These are phyloP conservation scores for Tricholoma sp. DNA, from an alignment of 768 basidiomycete species.

Conservation along the genomic window DNA sequence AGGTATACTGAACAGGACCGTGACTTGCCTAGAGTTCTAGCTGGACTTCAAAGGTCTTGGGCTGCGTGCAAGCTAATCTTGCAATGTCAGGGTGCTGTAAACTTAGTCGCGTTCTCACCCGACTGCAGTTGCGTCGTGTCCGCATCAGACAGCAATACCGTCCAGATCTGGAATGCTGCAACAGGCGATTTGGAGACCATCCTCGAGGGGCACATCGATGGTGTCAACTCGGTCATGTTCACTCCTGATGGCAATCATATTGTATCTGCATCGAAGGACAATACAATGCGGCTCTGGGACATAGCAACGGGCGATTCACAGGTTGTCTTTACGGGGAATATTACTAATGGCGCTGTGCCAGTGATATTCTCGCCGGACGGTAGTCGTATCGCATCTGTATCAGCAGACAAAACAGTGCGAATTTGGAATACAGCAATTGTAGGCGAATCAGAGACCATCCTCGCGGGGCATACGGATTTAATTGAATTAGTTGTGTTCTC, in stretches of 20 bases:
- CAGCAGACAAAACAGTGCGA: conserved; percentile 13
- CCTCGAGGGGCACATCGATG: too few relatives aligned
- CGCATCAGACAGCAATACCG: too few relatives aligned
- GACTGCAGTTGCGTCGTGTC: too few relatives aligned
- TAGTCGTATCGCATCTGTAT: not conserved
- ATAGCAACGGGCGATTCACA: not conserved
- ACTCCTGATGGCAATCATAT: not conserved
- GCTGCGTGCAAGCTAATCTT: too few relatives aligned
- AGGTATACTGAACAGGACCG: not conserved
- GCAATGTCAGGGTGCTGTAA: too few relatives aligned
- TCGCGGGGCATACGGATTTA: conserved; percentile 14
- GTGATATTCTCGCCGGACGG: conserved; percentile 9
- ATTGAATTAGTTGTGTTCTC: conserved; percentile 16
- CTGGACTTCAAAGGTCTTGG: too few relatives aligned
- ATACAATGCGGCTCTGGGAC: not conserved
- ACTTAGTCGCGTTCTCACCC: too few relatives aligned
- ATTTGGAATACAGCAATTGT: not conserved
- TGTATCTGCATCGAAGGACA: not conserved
- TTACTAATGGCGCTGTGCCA: not conserved
- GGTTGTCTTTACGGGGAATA: too few relatives aligned
- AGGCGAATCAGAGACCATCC: not conserved
- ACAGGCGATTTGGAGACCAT: too few relatives aligned
- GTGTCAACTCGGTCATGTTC: conserved; percentile 1
- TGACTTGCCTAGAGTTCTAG: too few relatives aligned
- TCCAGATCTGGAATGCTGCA: too few relatives aligned